Evolutionary conservation across 1,139 yeast species (phyloP).

Genomic region (Yamadazyma atmosphaerica): DNA sequence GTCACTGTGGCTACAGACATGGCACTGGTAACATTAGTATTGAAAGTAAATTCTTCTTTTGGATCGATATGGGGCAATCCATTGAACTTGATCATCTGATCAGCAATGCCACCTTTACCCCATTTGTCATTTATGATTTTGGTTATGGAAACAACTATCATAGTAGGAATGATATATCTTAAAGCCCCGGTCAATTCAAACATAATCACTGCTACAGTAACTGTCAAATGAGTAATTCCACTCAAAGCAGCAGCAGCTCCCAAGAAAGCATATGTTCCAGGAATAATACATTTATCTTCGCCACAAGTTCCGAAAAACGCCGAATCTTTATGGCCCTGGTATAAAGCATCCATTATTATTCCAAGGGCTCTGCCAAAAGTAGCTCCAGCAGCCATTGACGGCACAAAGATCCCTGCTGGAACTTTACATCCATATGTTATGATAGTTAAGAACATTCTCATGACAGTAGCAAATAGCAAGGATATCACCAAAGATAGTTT

Average conservation of each 20-base stretch:
- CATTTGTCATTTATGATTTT: slow-evolving; percentile 71
- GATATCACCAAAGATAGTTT: slow-evolving; percentile 42
- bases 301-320: slow-evolving; percentile 51
- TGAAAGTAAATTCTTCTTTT: slow-evolving; percentile 63
- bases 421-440: slow-evolving; percentile 90
- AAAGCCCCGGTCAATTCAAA: slow-evolving; percentile 95
- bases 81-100: slow-evolving; percentile 86
- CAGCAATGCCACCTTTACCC: slow-evolving; percentile 90
- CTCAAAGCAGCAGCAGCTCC: slow-evolving; percentile 97
- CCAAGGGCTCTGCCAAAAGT: slow-evolving; percentile 89
- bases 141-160: slow-evolving; percentile 95
- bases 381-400: slow-evolving; percentile 96
- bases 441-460: slow-evolving; percentile 71
- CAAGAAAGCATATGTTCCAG: slow-evolving; percentile 93
- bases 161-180: slow-evolving; percentile 85
- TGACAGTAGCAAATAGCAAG: slow-evolving; percentile 66
- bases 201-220: slow-evolving; percentile 92
- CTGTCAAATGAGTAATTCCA: slow-evolving; percentile 90
- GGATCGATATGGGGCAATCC: slow-evolving; percentile 85
- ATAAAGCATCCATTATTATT: slow-evolving; percentile 59
- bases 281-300: slow-evolving; percentile 64
- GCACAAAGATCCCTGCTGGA: slow-evolving; percentile 96
- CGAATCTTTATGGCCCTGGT: slow-evolving; percentile 42
- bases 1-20: slow-evolving; percentile 61
- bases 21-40: slow-evolving; percentile 57